phyloP scores from a whole-genome alignment of 2,329 filamentous ascomycete species.

The Xenoacremonium recifei region DNA sequence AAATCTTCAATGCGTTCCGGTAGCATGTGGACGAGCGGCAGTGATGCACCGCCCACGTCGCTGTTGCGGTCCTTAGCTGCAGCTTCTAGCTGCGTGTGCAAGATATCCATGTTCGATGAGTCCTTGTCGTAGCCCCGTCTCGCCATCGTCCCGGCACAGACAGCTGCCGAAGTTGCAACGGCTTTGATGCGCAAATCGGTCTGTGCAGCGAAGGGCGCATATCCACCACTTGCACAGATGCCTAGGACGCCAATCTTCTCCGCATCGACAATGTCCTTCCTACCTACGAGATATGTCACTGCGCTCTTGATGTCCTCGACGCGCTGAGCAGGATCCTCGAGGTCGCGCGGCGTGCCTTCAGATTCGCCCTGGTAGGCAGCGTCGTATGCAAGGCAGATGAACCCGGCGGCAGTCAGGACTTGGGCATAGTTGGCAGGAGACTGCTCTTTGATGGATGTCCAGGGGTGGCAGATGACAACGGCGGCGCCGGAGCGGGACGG shows the following conservation, averaged over 20 bases:
- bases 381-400: slow-evolving; percentile 6
- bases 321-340: slow-evolving; percentile 36
- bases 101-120: slow-evolving; percentile 3
- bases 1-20: slow-evolving; percentile 2
- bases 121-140: slow-evolving; percentile 15
- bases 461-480: slow-evolving; percentile 5
- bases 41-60: slow-evolving; percentile 1
- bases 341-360: slow-evolving; percentile 30
- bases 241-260: slow-evolving; percentile 26
- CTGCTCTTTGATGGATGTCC: slow-evolving; percentile 7
- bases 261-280: slow-evolving; percentile 23
- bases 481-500: slow-evolving; percentile 14
- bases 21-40: slow-evolving; percentile 4
- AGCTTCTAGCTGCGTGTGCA: slow-evolving; percentile 2
- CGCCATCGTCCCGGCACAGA: slow-evolving; percentile 28
- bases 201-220: slow-evolving; percentile 32
- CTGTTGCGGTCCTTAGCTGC: slow-evolving; percentile 6
- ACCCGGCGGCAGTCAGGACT: slow-evolving; percentile 2
- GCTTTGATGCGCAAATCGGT: slow-evolving; percentile 35
- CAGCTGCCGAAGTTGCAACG: slow-evolving; percentile 29
- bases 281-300: slow-evolving; percentile 30
- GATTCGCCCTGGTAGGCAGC: slow-evolving; percentile 32
- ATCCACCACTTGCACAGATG: slow-evolving; percentile 38
- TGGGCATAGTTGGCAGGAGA: slow-evolving; percentile 6
- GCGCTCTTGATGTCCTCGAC: slow-evolving; percentile 29